These are phyloP conservation scores for Penicillium cataractarum DNA, from an alignment of 495 filamentous ascomycete species.

Conservation along the genomic window DNA sequence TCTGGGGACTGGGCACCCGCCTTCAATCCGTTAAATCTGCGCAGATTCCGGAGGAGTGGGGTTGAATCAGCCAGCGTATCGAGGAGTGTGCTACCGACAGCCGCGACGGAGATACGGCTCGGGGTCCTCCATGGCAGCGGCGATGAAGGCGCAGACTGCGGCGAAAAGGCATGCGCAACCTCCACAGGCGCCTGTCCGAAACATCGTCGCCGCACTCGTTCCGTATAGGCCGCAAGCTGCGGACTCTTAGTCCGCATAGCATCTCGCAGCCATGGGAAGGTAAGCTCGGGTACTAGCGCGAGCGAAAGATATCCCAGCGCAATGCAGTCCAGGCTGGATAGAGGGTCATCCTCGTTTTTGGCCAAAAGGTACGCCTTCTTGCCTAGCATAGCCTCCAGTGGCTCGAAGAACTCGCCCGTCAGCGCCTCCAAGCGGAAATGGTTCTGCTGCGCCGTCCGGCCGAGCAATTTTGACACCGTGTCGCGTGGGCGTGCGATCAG, in stretches of 20 bases:
- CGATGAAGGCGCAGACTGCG: conserved; percentile 17
- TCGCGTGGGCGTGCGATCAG: conserved; percentile 45
- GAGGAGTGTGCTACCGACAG: conserved; percentile 43
- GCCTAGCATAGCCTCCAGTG: conserved; percentile 65
- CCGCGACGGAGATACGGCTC: conserved; percentile 36
- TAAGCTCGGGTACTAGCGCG: conserved; percentile 69
- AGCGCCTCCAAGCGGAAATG: conserved; percentile 72
- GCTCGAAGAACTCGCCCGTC: conserved; percentile 67
- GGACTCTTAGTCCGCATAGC: conserved; percentile 61
- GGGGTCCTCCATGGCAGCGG: conserved; percentile 44
- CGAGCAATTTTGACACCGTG: conserved; percentile 45
- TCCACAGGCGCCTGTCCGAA: conserved; percentile 41
- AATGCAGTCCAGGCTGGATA: conserved; percentile 75
- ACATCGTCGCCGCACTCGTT: conserved; percentile 44
- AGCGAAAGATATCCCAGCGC: conserved; percentile 77
- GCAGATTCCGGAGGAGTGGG: conserved; percentile 44
- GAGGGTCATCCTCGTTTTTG: conserved; percentile 31
- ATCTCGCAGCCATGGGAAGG: conserved; percentile 71
- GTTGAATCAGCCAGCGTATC: conserved; percentile 45
- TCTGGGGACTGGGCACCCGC: conserved; percentile 33
- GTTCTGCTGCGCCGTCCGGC: conserved; percentile 43
- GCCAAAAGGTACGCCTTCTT: conserved; percentile 59
- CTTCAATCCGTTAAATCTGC: conserved; percentile 40
- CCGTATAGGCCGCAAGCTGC: conserved; percentile 56
- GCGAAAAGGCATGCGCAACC: conserved; percentile 33